Evolutionary conservation across 2,329 filamentous ascomycete genomes (phyloP).

Genomic region (Colletotrichum ledebouriae): DNA sequence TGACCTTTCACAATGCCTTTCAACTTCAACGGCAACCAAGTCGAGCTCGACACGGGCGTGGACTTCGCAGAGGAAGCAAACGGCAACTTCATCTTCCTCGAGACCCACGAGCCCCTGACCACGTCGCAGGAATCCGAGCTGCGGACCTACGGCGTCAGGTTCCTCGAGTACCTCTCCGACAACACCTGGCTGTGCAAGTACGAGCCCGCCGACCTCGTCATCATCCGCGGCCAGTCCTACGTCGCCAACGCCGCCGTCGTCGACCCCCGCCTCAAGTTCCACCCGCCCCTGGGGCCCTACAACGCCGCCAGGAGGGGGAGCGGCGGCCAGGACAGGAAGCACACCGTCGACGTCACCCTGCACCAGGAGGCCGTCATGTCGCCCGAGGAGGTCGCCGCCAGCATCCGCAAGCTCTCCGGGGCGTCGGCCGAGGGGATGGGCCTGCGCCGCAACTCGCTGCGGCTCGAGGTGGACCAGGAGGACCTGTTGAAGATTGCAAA

Average conservation of each 20-base stretch:
- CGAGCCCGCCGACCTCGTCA: constrained; percentile 14
- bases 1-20: constrained; percentile 2
- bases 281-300: background rate
- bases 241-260: background rate
- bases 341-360: constrained; percentile 6
- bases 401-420: background rate
- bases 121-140: background rate
- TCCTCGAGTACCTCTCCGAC: constrained; percentile 16
- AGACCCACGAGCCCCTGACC: background rate
- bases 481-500: background rate
- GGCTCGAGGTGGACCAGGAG: background rate
- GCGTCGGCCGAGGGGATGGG: background rate
- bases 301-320: too few relatives aligned
- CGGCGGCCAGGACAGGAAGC: background rate
- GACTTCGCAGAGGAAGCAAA: constrained; percentile 2
- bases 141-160: background rate
- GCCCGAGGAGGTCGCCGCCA: background rate
- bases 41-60: background rate
- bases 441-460: background rate
- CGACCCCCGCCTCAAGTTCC: constrained; percentile 5
- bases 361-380: background rate
- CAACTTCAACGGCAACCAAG: background rate
- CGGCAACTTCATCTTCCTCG: constrained; percentile 6
- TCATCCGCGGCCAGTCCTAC: constrained; percentile 10
- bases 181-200: constrained; percentile 19